A percentile compares a stretch with the other conserved stretches of the same genome.
Conservation (phyloP, 495 filamentous ascomycete species). For the Neurospora sp. region DNA sequence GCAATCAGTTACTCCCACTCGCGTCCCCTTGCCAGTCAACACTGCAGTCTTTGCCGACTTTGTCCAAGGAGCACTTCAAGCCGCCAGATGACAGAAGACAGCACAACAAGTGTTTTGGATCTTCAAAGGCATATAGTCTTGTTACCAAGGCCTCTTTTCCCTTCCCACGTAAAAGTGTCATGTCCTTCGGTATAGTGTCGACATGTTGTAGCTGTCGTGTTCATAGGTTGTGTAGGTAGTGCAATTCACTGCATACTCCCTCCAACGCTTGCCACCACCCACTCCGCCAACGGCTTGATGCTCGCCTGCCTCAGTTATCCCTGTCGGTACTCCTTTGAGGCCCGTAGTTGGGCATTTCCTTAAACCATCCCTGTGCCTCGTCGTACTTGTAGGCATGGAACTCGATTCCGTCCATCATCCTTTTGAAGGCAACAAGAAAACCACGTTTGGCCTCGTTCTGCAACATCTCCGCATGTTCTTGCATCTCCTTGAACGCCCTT, state of each 20-base stretch:
- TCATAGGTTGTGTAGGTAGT: too few species aligned
- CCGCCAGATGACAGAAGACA: not conserved
- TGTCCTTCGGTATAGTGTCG: too few species aligned
- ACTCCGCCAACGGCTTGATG: too few species aligned
- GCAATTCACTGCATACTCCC: too few species aligned
- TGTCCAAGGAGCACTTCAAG: slow-evolving; percentile 8
- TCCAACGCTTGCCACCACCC: too few species aligned
- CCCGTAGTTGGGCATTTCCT: slow-evolving; percentile 68
- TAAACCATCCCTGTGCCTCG: slow-evolving; percentile 63
- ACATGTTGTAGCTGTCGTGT: too few species aligned
- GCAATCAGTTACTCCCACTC: not conserved
- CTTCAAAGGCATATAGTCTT: not conserved
- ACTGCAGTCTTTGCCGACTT: slow-evolving; percentile 9
- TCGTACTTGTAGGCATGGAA: slow-evolving; percentile 93
- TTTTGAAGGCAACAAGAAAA: not conserved
- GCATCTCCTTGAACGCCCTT: not conserved
- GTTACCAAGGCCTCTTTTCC: not conserved
- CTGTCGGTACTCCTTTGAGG: slow-evolving; percentile 46
- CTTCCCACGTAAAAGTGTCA: not conserved
- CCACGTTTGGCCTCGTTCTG: not conserved
- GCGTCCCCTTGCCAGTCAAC: not conserved
- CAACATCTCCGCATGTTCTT: not conserved
- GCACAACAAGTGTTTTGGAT: not conserved
- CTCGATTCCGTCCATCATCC: slow-evolving; percentile 59
- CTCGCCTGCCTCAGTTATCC: slow-evolving; percentile 10